These are phyloP conservation scores for Triticum urartu DNA, from an alignment of 176 grass and related monocot species.

Conservation along the genomic window DNA sequence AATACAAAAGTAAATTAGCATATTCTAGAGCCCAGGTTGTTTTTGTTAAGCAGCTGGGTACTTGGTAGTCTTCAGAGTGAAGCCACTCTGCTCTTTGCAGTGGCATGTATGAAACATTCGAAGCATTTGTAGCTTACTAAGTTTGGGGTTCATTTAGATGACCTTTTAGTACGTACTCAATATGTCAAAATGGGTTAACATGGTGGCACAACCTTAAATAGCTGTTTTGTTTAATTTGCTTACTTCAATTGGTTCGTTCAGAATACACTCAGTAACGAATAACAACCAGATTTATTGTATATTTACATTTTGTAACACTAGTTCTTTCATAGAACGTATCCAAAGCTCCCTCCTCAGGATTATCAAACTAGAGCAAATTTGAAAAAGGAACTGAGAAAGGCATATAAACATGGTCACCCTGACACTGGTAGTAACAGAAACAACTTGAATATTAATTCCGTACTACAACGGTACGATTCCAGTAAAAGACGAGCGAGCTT, in stretches of 20 bases:
- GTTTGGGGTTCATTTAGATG: not conserved
- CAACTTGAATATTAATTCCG: not conserved
- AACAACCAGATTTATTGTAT: not conserved
- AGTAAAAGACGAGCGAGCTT: constrained; percentile 17
- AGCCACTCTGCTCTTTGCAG: not conserved
- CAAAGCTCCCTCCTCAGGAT: not conserved
- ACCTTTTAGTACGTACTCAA: not conserved
- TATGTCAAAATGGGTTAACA: not conserved
- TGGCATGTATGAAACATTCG: not conserved
- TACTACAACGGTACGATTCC: not conserved
- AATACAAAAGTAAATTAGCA: not conserved
- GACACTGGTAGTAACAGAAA: not conserved
- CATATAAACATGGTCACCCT: not conserved
- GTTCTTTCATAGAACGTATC: not conserved
- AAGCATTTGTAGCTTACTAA: not conserved
- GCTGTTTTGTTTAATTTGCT: not conserved
- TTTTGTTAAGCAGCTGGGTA: not conserved
- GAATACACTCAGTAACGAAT: not conserved
- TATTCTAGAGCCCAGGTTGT: not conserved
- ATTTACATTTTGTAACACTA: not conserved
- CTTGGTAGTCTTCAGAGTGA: not conserved
- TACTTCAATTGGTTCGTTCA: not conserved
- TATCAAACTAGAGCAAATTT: not conserved
- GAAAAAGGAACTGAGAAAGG: too few species aligned
- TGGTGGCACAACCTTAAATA: not conserved